These are phyloP conservation scores for Plenodomus biglobosus DNA, from an alignment of 2,329 filamentous ascomycete genomes.

Conservation along the genomic window DNA sequence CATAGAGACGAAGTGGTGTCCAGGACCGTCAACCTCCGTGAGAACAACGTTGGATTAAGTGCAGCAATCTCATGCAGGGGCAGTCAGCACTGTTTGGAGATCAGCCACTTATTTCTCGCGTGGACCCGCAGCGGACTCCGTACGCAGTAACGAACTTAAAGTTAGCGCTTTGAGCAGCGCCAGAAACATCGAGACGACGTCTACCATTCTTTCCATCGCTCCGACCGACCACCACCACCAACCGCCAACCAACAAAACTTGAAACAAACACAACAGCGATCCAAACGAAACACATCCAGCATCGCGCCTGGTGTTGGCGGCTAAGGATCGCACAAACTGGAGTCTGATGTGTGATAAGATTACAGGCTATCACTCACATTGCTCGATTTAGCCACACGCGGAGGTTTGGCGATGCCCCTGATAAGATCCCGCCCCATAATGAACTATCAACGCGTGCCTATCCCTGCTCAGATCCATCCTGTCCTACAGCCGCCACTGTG, in stretches of 20 bases:
- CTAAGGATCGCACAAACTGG: not conserved
- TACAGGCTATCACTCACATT: not conserved
- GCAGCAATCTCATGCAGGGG: slow-evolving; percentile 33
- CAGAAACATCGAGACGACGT: slow-evolving; percentile 23
- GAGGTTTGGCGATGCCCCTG: slow-evolving; percentile 17
- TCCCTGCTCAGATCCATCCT: slow-evolving; percentile 20
- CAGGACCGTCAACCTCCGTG: not conserved
- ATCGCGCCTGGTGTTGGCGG: not conserved
- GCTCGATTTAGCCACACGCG: not conserved
- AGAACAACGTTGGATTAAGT: not conserved
- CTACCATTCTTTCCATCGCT: not conserved
- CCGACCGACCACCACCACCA: not conserved
- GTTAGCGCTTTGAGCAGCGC: slow-evolving; percentile 23
- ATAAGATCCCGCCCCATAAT: slow-evolving; percentile 13
- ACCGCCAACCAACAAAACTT: no score
- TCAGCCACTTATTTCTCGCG: slow-evolving; percentile 36
- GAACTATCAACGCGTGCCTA: slow-evolving; percentile 22
- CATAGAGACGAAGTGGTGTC: not conserved
- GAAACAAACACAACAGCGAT: slow-evolving; percentile 7
- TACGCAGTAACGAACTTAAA: no score
- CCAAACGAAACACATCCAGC: not conserved
- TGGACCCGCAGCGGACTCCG: slow-evolving; percentile 16
- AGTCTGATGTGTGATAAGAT: not conserved
- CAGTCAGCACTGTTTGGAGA: slow-evolving; percentile 32
- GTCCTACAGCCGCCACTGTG: slow-evolving; percentile 14